Percentiles rank a stretch among this genome's conserved stretches.
These are phyloP conservation scores for Babesia divergens DNA, from an alignment of 169 alveolate genomes.

Conservation along the genomic window DNA sequence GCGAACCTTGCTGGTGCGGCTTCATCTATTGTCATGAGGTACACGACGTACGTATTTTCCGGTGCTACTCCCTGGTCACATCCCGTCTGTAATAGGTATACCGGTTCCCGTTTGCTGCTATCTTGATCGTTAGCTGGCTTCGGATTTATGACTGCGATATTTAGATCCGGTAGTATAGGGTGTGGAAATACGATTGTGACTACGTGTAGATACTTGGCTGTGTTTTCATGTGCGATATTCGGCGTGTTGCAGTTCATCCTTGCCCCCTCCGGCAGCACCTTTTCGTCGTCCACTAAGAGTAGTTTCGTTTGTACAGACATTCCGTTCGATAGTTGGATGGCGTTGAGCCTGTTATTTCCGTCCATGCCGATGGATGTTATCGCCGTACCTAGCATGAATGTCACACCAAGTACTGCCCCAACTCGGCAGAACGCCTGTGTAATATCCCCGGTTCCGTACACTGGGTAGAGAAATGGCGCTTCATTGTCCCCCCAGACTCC, in stretches of 20 bases:
- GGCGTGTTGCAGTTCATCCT: not conserved
- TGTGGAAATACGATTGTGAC: slow-evolving; percentile 1
- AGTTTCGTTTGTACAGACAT: slow-evolving; percentile 7
- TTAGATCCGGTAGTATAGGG: slow-evolving; percentile 21
- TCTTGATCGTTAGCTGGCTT: not conserved
- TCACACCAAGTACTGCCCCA: slow-evolving; percentile 31
- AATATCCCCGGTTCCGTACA: slow-evolving; percentile 53
- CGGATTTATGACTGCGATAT: slow-evolving; percentile 16
- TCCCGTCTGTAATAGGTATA: slow-evolving; percentile 36
- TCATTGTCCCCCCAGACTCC: slow-evolving; percentile 20
- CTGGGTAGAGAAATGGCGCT: slow-evolving; percentile 27
- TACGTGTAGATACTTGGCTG: slow-evolving; percentile 8
- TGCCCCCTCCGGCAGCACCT: not conserved
- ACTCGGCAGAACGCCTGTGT: slow-evolving; percentile 55
- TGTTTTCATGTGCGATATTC: not conserved
- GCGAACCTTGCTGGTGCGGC: not conserved
- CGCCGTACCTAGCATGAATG: slow-evolving; percentile 39
- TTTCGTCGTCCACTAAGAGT: slow-evolving; percentile 7
- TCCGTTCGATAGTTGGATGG: not conserved
- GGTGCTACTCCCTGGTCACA: slow-evolving; percentile 35
- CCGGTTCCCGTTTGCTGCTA: not conserved
- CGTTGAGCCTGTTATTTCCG: not conserved
- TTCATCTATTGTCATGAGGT: slow-evolving; percentile 18
- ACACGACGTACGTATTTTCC: slow-evolving; percentile 28
- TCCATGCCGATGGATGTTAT: not conserved